A percentile compares a stretch with the other conserved stretches of the same genome.
phyloP scores from a whole-genome alignment of 2,329 filamentous ascomycete genomes.

The Cercospora nicotianae region DNA sequence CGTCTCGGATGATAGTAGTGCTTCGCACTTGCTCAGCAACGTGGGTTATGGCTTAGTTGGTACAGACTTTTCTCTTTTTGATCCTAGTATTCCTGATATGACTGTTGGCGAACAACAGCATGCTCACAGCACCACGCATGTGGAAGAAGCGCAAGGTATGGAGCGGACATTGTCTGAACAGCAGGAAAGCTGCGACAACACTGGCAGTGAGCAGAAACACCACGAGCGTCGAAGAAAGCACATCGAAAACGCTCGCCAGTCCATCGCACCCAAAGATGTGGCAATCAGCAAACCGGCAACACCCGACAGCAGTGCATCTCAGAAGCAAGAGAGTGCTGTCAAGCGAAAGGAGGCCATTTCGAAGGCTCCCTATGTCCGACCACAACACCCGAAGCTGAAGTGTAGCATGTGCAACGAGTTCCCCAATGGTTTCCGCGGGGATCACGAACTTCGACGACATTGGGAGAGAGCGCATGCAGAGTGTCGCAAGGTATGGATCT shows the following conservation, averaged over 20 bases:
- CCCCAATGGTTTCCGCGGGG: slow-evolving; percentile 77
- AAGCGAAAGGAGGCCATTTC: slow-evolving; percentile 39
- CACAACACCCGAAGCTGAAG: slow-evolving; percentile 68
- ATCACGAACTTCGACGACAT: slow-evolving; percentile 67
- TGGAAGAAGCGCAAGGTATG: slow-evolving; percentile 27
- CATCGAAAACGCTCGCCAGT: slow-evolving; percentile 34
- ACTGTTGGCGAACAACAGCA: slow-evolving; percentile 20
- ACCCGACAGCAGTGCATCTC: neutral
- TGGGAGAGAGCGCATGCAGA: slow-evolving; percentile 64
- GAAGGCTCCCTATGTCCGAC: slow-evolving; percentile 61
- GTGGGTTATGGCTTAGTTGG: slow-evolving; percentile 32
- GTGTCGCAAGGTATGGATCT: slow-evolving; percentile 62
- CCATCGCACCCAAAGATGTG: slow-evolving; percentile 32
- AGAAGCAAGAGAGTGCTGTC: neutral
- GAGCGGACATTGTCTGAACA: slow-evolving; percentile 26
- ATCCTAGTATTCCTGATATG: slow-evolving; percentile 28
- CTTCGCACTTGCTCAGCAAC: slow-evolving; percentile 29
- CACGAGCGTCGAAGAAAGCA: slow-evolving; percentile 35
- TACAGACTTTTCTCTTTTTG: slow-evolving; percentile 30
- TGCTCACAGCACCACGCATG: slow-evolving; percentile 21
- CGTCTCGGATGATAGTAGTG: slow-evolving; percentile 29
- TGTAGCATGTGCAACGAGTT: slow-evolving; percentile 71
- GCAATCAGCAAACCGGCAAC: slow-evolving; percentile 10
- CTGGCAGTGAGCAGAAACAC: slow-evolving; percentile 27
- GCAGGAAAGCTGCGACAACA: slow-evolving; percentile 24